Conservation (phyloP, 73 alveolate species). For the Effrenium voratum region DNA sequence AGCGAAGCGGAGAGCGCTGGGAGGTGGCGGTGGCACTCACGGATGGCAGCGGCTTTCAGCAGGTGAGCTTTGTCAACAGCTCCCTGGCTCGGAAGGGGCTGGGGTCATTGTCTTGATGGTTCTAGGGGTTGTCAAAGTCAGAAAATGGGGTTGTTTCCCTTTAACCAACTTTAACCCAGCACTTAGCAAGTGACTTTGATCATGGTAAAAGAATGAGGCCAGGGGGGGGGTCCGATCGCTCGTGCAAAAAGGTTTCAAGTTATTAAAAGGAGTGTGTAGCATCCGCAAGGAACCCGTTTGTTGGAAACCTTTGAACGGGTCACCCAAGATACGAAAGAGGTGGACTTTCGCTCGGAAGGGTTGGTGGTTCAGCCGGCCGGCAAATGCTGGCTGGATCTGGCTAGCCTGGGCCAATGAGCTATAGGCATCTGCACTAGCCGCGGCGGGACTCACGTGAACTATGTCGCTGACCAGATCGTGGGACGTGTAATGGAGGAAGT, state of each 20-base stretch:
- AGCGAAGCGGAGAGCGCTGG: neutral
- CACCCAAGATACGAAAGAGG: neutral
- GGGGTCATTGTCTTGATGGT: too few species aligned
- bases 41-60: slow-evolving; percentile 44
- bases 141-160: too few species aligned
- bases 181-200: too few species aligned
- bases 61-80: slow-evolving; percentile 21
- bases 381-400: neutral
- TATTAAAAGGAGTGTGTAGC: too few species aligned
- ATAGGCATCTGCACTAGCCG: slow-evolving; percentile 98
- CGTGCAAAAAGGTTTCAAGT: too few species aligned
- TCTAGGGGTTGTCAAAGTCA: too few species aligned
- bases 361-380: neutral
- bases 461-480: slow-evolving; percentile 59
- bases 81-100: too few species aligned
- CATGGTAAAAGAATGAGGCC: too few species aligned
- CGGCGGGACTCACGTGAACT: slow-evolving; percentile 87
- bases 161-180: too few species aligned
- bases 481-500: slow-evolving; percentile 58
- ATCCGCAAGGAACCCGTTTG: too few species aligned
- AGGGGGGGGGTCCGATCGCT: too few species aligned
- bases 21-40: slow-evolving; percentile 12
- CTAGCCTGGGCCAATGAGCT: neutral
- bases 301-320: too few species aligned
- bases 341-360: neutral